Evolutionary conservation across 495 filamentous ascomycete genomes (phyloP), one percentile per base, ranked within the genome.

Genomic region (Podospora tetraspora): DNA sequence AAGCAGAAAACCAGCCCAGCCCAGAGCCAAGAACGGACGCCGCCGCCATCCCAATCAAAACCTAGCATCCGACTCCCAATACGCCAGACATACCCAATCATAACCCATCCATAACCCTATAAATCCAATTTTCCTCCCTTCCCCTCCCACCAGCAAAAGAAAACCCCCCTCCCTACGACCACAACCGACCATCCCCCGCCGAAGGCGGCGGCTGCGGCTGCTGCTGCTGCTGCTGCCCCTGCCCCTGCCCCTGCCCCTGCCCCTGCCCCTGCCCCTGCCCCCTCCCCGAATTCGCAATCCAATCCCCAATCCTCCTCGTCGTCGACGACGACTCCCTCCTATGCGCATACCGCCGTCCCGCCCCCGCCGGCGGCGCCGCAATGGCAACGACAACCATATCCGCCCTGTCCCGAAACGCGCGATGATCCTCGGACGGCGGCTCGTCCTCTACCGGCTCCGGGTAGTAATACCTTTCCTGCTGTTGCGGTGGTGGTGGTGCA

Each of bases 251-350:
- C 25, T 25, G 25, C 25, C 25, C 22, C 21, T 13, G 25, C 34
- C n/a, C n/a, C n/a, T 37, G 34, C 12, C 12, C 3, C 32, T 37
- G 34, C 34, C 4, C 3, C 12, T 16, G 12, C 34, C 34, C 32
- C 11, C 32, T 5, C 23, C n/a, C 10, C 27, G 30, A 37, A 43
- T 58, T 70, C 25, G n/a, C 64, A 59, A 67, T 34, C 63, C 21
- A 30, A 29, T 62, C 16, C 59, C 43, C 66, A 16, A 62, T 71
- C 56, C 58, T 69, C 22, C 52, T 62, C n/a, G 12, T 29, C 58
- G 29, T 29, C 29, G 62, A 64, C 29, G 62, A 64, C 29, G 21
- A 24, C 25, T 21, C 61, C 52, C 29, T 7, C 29, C 23, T 64
- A 21, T 58, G 21, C 25, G 25, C 25, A 11, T 34, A 0, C 32